These are phyloP conservation scores for Nemophila menziesii DNA, from an alignment of 257 asterid genomes.

Conservation along the genomic window DNA sequence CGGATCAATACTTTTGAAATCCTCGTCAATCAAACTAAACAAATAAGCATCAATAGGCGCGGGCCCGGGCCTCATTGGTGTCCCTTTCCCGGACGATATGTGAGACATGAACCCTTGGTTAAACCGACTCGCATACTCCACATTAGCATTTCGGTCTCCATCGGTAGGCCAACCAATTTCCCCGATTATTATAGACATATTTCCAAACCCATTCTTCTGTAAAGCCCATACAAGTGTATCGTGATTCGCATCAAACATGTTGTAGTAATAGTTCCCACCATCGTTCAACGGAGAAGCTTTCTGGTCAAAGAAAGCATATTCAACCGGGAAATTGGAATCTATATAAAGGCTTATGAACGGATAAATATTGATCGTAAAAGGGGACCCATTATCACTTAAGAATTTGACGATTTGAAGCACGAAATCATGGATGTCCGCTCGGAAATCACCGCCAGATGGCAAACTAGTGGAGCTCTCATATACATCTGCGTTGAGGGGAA, in stretches of 20 bases:
- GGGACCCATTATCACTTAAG: slow-evolving; percentile 51
- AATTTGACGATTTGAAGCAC: slow-evolving; percentile 49
- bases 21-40: slow-evolving; percentile 71
- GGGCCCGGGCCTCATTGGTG: slow-evolving; percentile 68
- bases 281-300: slow-evolving; percentile 41
- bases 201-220: slow-evolving; percentile 51
- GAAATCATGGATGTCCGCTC: slow-evolving; percentile 50
- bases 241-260: slow-evolving; percentile 77
- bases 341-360: slow-evolving; percentile 80
- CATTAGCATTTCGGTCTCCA: slow-evolving; percentile 60
- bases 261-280: slow-evolving; percentile 49
- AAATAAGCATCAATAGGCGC: slow-evolving; percentile 62
- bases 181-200: slow-evolving; percentile 54
- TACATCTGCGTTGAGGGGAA: slow-evolving; percentile 77
- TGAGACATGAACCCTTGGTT: slow-evolving; percentile 73
- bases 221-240: slow-evolving; percentile 77
- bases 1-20: slow-evolving; percentile 65
- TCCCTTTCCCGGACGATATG: slow-evolving; percentile 49
- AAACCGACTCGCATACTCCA: slow-evolving; percentile 39
- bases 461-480: slow-evolving; percentile 39
- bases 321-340: slow-evolving; percentile 60
- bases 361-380: slow-evolving; percentile 67
- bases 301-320: slow-evolving; percentile 73
- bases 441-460: slow-evolving; percentile 69
- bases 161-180: slow-evolving; percentile 92